These are phyloP conservation scores for Dryas integrifolia DNA, from an alignment of 331 rosid genomes.

Conservation along the genomic window DNA sequence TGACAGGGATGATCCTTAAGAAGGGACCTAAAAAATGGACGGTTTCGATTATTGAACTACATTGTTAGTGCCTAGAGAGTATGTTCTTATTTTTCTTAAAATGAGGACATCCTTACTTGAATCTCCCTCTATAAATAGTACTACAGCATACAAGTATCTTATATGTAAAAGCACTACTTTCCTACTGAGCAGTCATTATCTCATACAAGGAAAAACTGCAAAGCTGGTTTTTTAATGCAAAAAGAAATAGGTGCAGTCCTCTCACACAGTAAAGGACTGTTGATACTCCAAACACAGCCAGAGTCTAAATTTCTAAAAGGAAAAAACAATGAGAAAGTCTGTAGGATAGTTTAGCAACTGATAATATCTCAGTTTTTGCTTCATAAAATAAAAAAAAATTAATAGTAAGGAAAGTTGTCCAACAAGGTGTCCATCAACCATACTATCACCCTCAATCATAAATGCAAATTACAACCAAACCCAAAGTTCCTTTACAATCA, in stretches of 20 bases:
- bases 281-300: neutral
- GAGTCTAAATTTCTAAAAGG: neutral
- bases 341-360: neutral
- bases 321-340: neutral
- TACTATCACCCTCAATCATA: no score
- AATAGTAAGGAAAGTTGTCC: no score
- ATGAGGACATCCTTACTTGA: no score
- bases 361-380: neutral
- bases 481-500: neutral
- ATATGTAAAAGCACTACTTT: no score
- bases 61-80: no score
- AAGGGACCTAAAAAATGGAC: no score
- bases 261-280: neutral
- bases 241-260: neutral
- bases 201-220: neutral
- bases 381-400: neutral
- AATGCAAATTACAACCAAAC: neutral
- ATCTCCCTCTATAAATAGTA: neutral
- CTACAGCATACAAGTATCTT: neutral
- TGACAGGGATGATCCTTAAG: no score
- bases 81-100: no score
- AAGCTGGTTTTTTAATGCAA: neutral
- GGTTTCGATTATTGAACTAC: no score
- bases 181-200: neutral
- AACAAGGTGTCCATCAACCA: neutral